A percentile compares a stretch with the other conserved stretches of the same genome.
These are phyloP conservation scores for Ceratocystis harringtonii DNA, from an alignment of 2,329 filamentous ascomycete genomes.

Conservation along the genomic window DNA sequence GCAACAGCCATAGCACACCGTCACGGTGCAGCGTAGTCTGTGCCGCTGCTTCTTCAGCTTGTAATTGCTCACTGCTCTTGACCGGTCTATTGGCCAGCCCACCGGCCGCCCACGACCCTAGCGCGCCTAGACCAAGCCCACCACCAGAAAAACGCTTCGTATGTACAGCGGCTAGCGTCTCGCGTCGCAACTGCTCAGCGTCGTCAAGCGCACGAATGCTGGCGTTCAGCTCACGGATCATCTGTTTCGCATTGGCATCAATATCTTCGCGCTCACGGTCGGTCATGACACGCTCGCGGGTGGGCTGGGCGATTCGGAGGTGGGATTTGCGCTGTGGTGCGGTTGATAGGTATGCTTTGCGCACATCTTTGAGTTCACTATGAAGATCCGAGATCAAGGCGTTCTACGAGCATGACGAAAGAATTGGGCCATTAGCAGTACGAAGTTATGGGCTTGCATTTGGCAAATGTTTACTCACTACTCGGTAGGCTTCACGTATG, in stretches of 20 bases:
- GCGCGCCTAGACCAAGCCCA: constrained; percentile 35
- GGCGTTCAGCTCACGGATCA: constrained; percentile 71
- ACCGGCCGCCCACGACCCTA: constrained; percentile 55
- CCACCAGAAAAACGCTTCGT: constrained; percentile 53
- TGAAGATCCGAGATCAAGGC: constrained; percentile 70
- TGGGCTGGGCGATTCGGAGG: constrained; percentile 1
- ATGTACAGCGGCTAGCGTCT: constrained; percentile 56
- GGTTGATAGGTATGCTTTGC: constrained; percentile 81
- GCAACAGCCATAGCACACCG: constrained; percentile 68
- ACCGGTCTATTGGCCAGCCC: constrained; percentile 33
- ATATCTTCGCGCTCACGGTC: constrained; percentile 74
- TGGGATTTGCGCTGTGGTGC: constrained; percentile 42
- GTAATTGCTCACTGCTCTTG: constrained; percentile 49
- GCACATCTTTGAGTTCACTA: constrained; percentile 64
- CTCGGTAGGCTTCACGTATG: constrained; percentile 83
- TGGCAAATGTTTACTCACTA: constrained; percentile 40
- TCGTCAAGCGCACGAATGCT: constrained; percentile 67
- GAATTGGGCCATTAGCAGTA: neutral
- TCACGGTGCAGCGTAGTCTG: constrained; percentile 59
- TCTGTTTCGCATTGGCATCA: constrained; percentile 70
- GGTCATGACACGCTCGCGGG: constrained; percentile 41
- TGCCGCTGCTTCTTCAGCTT: constrained; percentile 55
- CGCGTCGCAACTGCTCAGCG: constrained; percentile 66
- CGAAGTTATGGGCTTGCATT: neutral
- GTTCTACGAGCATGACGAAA: constrained; percentile 40